Conservation (phyloP, 1,284 basidiomycete species). For the Pseudozyma tsukubaensis region DNA sequence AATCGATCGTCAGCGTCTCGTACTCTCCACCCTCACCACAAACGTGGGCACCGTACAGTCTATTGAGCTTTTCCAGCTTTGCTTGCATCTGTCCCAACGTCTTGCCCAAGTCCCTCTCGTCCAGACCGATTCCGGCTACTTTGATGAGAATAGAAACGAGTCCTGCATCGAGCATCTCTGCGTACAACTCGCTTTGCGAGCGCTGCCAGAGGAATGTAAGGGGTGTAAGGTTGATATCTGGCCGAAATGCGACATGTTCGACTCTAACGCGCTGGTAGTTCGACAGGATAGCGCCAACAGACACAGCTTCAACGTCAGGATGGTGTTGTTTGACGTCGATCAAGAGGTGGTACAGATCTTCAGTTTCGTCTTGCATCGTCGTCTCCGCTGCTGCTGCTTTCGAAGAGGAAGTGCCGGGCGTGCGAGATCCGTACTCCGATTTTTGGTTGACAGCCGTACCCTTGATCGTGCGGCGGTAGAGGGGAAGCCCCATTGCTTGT, state of each 20-base stretch:
- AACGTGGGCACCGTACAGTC: constrained; percentile 87
- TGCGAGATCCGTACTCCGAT: constrained; percentile 81
- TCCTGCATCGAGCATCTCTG: constrained; percentile 85
- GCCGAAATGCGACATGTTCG: constrained; percentile 80
- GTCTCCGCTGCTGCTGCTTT: constrained; percentile 39
- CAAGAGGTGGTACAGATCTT: constrained; percentile 87
- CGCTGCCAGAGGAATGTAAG: constrained; percentile 95
- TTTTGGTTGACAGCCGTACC: constrained; percentile 85
- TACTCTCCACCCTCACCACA: constrained; percentile 99
- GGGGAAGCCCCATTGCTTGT: constrained; percentile 83
- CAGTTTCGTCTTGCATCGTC: constrained; percentile 82
- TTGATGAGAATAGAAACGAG: constrained; percentile 91
- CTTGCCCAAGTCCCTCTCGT: constrained; percentile 80
- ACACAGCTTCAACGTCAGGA: constrained; percentile 86
- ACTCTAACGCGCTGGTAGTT: constrained; percentile 97
- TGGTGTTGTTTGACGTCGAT: constrained; percentile 76
- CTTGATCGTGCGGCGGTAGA: constrained; percentile 83
- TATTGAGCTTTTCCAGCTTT: constrained; percentile 79
- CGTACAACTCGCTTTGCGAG: constrained; percentile 83
- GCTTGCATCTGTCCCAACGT: constrained; percentile 80
- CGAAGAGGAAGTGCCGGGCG: constrained; percentile 46
- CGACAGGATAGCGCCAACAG: constrained; percentile 95
- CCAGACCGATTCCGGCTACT: constrained; percentile 92
- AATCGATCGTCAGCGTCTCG: constrained; percentile 91
- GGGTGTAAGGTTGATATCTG: constrained; percentile 79